Evolutionary conservation across 2,329 filamentous ascomycete species (phyloP).

Genomic region (Orbilia oligospora): DNA sequence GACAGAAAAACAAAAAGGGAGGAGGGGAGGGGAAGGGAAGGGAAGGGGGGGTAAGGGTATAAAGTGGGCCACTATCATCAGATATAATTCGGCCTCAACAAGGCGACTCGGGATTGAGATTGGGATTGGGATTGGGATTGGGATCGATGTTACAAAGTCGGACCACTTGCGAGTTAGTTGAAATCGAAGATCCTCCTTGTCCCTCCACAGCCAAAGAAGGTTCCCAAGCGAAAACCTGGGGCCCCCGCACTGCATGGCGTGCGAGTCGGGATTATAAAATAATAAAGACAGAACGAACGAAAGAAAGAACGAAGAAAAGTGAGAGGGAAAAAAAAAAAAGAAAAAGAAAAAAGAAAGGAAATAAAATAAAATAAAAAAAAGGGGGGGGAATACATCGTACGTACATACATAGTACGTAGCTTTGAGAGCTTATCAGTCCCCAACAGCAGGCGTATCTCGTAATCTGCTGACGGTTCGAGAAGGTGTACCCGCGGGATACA

Average conservation of each 20-base stretch:
- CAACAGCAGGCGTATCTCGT: conserved; percentile 52
- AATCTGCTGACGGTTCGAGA: conserved; percentile 58
- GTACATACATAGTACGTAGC: conserved; percentile 8
- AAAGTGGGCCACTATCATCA: conserved; percentile 31
- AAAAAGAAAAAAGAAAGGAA: conserved; percentile 5
- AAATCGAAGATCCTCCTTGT: conserved; percentile 28
- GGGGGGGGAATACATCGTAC: too few relatives aligned
- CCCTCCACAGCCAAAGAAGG: conserved; percentile 38
- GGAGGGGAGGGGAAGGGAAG: too few relatives aligned
- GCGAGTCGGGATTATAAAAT: conserved; percentile 51
- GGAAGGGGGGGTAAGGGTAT: background rate
- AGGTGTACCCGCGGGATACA: conserved; percentile 55
- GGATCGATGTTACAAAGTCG: conserved; percentile 25
- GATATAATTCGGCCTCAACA: conserved; percentile 14
- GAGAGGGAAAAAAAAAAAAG: conserved; percentile 13
- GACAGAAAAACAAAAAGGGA: too few relatives aligned
- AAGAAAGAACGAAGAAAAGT: background rate
- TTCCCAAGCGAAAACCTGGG: conserved; percentile 59
- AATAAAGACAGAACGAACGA: background rate
- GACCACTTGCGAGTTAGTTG: conserved; percentile 2
- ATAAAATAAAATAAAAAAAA: background rate
- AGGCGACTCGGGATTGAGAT: conserved; percentile 42
- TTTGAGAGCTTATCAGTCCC: conserved; percentile 33
- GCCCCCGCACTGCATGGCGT: conserved; percentile 58
- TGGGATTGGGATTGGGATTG: background rate